Evolutionary conservation across 805 yeast species (phyloP), one percentile per base, ranked within the genome.

Genomic region (Barnettozyma sp.): DNA sequence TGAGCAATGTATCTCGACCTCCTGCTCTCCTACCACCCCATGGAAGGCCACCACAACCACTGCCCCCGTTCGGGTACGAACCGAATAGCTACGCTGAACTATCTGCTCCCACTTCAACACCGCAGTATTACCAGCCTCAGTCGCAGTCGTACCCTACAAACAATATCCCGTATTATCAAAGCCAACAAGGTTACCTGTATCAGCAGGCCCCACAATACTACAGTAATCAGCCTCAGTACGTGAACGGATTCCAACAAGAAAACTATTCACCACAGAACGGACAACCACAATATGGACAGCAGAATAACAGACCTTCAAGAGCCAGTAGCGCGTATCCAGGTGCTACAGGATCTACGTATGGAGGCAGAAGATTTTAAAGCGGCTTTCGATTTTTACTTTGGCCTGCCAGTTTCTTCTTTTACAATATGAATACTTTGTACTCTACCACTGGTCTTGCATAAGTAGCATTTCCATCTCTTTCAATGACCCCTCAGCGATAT

Each of bases 401-500:
- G n/a, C n/a, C n/a, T n/a, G n/a, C n/a, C n/a, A n/a, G n/a, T n/a
- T n/a, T n/a, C n/a, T n/a, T n/a, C n/a, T n/a, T n/a, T n/a, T n/a
- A n/a, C n/a, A n/a, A n/a, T n/a, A n/a, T n/a, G n/a, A n/a, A n/a
- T n/a, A n/a, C n/a, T n/a, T n/a, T n/a, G n/a, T n/a, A n/a, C n/a
- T n/a, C n/a, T n/a, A n/a, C n/a, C n/a, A n/a, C n/a, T n/a, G n/a
- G n/a, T n/a, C n/a, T n/a, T n/a, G n/a, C n/a, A n/a, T n/a, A n/a
- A n/a, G n/a, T n/a, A n/a, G n/a, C n/a, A n/a, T n/a, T n/a, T n/a
- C n/a, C n/a, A n/a, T n/a, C n/a, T n/a, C n/a, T 17, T 20, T 16
- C 48, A 60, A 23, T 42, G 47, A 5, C 78, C 79, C 50, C 79
- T 59, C 37, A 71, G 45, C 33, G 68, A 63, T 40, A 74, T 70